A percentile compares a stretch with the other conserved stretches of the same genome.
These are phyloP conservation scores for Nothophaeocryptopus gaeumannii DNA, from an alignment of 2,329 filamentous ascomycete genomes.

Conservation along the genomic window DNA sequence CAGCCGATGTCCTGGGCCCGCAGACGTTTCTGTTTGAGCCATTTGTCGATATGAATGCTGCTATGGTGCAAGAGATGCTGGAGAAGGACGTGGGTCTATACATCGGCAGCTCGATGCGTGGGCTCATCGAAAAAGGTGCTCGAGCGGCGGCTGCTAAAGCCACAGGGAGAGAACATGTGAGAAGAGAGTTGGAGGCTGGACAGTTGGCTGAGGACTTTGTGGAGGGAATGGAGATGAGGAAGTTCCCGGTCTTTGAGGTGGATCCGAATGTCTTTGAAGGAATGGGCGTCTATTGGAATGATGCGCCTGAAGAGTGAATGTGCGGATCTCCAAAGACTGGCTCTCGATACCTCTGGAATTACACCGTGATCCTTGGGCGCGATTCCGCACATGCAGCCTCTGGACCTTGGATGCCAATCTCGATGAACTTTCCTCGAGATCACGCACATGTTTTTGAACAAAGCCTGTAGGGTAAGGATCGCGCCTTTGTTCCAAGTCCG, in stretches of 20 bases:
- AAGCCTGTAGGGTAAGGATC: too few species aligned
- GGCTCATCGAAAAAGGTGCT: constrained; percentile 7
- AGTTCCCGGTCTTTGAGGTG: constrained; percentile 28
- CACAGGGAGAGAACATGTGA: constrained; percentile 2
- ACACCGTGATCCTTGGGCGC: too few species aligned
- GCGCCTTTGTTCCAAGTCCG: too few species aligned
- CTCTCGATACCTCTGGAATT: too few species aligned
- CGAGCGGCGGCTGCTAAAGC: constrained; percentile 1
- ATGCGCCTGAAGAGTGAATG: constrained; percentile 22
- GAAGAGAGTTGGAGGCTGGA: constrained; percentile 9
- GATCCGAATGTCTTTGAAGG: constrained; percentile 33
- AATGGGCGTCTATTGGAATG: constrained; percentile 26
- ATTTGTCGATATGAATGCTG: constrained; percentile 26
- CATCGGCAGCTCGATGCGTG: constrained; percentile 25
- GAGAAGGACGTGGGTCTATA: constrained; percentile 20
- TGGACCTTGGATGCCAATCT: too few species aligned
- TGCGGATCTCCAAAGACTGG: too few species aligned
- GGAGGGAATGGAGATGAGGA: constrained; percentile 9
- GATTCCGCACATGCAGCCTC: too few species aligned
- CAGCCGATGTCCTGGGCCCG: constrained; percentile 6
- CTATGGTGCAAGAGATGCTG: constrained; percentile 18
- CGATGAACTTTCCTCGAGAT: too few species aligned
- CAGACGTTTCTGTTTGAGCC: constrained; percentile 27
- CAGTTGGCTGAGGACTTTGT: constrained; percentile 17
- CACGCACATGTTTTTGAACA: too few species aligned